Percentiles rank a stretch among this genome's conserved stretches.
These are phyloP conservation scores for Truncatella angustata DNA, from an alignment of 2,329 filamentous ascomycete genomes.

Conservation along the genomic window DNA sequence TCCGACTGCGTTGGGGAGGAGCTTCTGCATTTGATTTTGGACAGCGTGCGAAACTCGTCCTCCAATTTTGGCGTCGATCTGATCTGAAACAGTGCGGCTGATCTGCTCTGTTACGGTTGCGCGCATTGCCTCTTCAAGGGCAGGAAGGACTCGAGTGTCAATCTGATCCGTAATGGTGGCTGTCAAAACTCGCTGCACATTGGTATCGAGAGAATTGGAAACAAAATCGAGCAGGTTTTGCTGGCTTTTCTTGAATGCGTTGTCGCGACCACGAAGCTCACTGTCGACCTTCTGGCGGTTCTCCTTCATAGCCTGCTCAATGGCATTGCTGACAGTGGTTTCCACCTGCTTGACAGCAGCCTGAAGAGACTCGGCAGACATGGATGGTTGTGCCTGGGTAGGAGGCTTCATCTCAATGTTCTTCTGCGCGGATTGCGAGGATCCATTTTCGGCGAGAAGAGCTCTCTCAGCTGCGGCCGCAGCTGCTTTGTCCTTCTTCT, in stretches of 20 bases:
- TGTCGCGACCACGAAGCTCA: slow-evolving; percentile 56
- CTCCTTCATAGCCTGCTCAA: slow-evolving; percentile 58
- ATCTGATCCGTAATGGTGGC: slow-evolving; percentile 77
- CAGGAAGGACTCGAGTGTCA: slow-evolving; percentile 71
- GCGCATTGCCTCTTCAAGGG: slow-evolving; percentile 65
- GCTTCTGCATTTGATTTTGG: slow-evolving; percentile 69
- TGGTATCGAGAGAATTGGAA: slow-evolving; percentile 59
- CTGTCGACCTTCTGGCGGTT: slow-evolving; percentile 64
- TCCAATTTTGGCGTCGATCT: slow-evolving; percentile 67
- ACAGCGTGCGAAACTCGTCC: slow-evolving; percentile 64
- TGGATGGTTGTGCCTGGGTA: slow-evolving; percentile 20
- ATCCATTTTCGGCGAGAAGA: slow-evolving; percentile 46
- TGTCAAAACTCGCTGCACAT: slow-evolving; percentile 69
- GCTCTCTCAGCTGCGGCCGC: slow-evolving; percentile 47
- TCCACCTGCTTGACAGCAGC: slow-evolving; percentile 54
- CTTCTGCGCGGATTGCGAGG: slow-evolving; percentile 35
- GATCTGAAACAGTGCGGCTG: slow-evolving; percentile 66
- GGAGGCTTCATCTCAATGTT: slow-evolving; percentile 25
- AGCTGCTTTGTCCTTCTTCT: slow-evolving; percentile 57
- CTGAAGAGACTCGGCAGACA: slow-evolving; percentile 46
- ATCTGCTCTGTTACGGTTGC: slow-evolving; percentile 69
- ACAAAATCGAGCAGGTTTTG: slow-evolving; percentile 56
- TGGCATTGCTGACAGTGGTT: slow-evolving; percentile 43
- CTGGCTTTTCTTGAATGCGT: slow-evolving; percentile 52
- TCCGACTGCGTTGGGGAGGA: slow-evolving; percentile 65